These are phyloP conservation scores for Aplosporella prunicola DNA, from an alignment of 2,329 filamentous ascomycete species.

Conservation along the genomic window DNA sequence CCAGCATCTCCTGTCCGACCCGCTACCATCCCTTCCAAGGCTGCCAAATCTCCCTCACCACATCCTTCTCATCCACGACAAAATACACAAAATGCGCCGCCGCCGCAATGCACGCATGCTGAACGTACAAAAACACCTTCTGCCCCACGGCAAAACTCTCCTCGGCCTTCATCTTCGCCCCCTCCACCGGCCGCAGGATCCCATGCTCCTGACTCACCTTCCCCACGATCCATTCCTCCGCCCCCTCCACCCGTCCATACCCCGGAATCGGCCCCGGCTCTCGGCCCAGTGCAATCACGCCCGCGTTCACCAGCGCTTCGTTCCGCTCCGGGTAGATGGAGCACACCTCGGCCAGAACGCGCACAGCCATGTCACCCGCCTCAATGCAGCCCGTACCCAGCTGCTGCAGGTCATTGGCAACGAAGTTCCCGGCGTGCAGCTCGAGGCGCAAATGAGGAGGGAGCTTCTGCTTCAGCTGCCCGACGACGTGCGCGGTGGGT, in stretches of 20 bases:
- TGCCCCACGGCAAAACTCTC: slow-evolving; percentile 21
- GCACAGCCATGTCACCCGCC: slow-evolving; percentile 4
- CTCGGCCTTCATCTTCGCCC: slow-evolving; percentile 10
- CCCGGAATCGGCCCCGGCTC: slow-evolving; percentile 6
- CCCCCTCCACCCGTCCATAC: slow-evolving; percentile 1
- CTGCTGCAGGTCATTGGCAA: slow-evolving; percentile 11
- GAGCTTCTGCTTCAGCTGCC: neutral
- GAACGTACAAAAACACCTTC: slow-evolving; percentile 6
- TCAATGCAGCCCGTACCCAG: slow-evolving; percentile 5
- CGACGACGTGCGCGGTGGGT: slow-evolving; percentile 10
- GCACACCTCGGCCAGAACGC: slow-evolving; percentile 9
- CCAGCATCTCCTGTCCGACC: too few species aligned
- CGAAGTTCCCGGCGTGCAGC: slow-evolving; percentile 9
- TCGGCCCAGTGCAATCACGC: slow-evolving; percentile 1
- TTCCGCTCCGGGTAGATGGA: slow-evolving; percentile 6
- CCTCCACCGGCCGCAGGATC: slow-evolving; percentile 2
- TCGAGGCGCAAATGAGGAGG: neutral
- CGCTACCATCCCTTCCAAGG: slow-evolving; percentile 12
- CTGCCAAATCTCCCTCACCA: slow-evolving; percentile 8
- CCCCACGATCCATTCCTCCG: slow-evolving; percentile 2
- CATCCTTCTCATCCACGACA: slow-evolving; percentile 9
- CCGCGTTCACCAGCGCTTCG: slow-evolving; percentile 10
- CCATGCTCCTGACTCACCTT: slow-evolving; percentile 10
- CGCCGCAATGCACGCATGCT: slow-evolving; percentile 11
- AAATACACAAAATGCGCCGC: slow-evolving; percentile 10